Evolutionary conservation across 1,284 basidiomycete species (phyloP).

Genomic region (Leccinum colubrinum): DNA sequence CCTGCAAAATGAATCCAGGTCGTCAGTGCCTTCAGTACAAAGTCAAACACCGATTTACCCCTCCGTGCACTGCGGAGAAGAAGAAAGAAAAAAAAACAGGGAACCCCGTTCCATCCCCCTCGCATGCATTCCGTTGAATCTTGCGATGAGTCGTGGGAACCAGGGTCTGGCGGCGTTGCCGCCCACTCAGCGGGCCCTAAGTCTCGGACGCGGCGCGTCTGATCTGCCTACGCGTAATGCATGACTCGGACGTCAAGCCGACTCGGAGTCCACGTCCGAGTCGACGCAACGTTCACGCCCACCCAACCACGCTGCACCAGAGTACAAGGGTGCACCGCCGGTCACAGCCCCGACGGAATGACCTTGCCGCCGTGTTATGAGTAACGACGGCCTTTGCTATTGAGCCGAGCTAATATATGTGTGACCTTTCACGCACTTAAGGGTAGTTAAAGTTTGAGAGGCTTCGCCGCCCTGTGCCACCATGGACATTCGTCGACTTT

Average conservation of each 20-base stretch:
- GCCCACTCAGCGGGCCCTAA: background rate
- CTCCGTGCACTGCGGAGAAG: constrained; percentile 18
- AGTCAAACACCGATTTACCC: constrained; percentile 12
- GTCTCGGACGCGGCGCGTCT: background rate
- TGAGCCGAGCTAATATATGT: background rate
- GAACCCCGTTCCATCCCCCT: background rate
- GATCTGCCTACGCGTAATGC: background rate
- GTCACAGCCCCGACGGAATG: constrained; percentile 18
- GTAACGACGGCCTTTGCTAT: background rate
- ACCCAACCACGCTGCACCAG: background rate
- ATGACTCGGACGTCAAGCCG: background rate
- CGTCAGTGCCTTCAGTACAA: constrained; percentile 22
- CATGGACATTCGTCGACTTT: background rate
- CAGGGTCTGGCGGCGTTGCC: background rate
- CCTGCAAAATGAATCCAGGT: constrained; percentile 25
- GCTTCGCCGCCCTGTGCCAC: background rate
- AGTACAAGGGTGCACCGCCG: constrained; percentile 4
- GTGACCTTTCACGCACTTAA: background rate
- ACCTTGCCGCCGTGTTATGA: constrained; percentile 1
- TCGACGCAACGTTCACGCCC: too few species aligned
- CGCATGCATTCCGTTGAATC: background rate
- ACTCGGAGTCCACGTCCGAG: background rate
- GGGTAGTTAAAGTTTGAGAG: background rate
- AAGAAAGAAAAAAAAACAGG: background rate
- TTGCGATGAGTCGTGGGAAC: background rate